Evolutionary conservation across 306 rosid genomes (phyloP), one percentile per base, ranked within the genome.

Genomic region (Vigna mungo): DNA sequence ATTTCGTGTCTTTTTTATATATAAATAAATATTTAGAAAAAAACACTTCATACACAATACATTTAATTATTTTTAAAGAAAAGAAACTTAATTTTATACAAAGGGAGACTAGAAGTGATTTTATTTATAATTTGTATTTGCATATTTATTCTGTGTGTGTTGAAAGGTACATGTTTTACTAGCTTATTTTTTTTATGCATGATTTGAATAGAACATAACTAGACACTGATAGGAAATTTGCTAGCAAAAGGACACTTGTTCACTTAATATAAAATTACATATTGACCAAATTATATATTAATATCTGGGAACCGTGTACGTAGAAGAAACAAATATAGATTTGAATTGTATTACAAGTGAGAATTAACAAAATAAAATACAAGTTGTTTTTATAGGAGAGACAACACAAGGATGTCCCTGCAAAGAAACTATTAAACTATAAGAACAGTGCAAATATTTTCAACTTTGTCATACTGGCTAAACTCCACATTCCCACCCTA

Each of bases 211-310:
- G 37, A 3, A 30, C 21, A 49, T 12, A 55, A 41, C 11, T 25
- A n/a, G 30, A 41, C 23, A 27, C 44, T 37, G 61, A 43, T 17
- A 13, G 43, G 36, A 36, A 36, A 36, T 36, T 2, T 1, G 68
- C 46, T 18, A 46, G 32, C 52, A 36, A 36, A 53, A 36, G 14
- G 25, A 1, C 52, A 36, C 9, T 60, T 32, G 65, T 65, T 20
- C 39, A 8, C 11, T 47, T 3, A 17, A 14, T 39, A 60, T 30
- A 60, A 4, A 15, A 14, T 60, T 30, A 15, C 30, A 60, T 41
- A 34, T 73, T 72, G 78, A 72, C 61, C 32, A 51, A 2, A 49
- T 78, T 7, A 17, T 48, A 43, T n/a, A 9, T 7, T 10, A 36
- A 1, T 39, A 53, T 52, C 25, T 39, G 1, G 12, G 13, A 49